Evolutionary conservation across 179 eudicot genomes (phyloP).

Genomic region (Camellia oleifera): DNA sequence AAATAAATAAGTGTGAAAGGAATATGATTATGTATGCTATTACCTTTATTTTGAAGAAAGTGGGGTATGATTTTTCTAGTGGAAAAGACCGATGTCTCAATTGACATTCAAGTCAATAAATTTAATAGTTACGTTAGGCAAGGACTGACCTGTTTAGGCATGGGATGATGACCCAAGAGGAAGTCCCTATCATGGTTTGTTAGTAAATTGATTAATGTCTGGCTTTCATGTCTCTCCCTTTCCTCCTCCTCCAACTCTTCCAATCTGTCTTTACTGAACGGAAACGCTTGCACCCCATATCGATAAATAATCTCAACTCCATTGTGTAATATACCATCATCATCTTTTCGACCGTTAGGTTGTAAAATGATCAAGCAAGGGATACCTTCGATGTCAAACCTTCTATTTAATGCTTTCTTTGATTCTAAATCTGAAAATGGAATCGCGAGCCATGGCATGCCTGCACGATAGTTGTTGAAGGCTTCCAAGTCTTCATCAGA

Average conservation of each 20-base stretch:
- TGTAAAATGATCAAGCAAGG: slow-evolving; percentile 59
- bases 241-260: slow-evolving; percentile 46
- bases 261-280: slow-evolving; percentile 49
- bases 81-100: background rate
- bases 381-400: slow-evolving; percentile 56
- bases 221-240: slow-evolving; percentile 47
- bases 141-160: slow-evolving; percentile 36
- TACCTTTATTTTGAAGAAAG: too few relatives aligned
- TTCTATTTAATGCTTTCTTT: slow-evolving; percentile 39
- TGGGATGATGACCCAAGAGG: slow-evolving; percentile 43
- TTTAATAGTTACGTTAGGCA: background rate
- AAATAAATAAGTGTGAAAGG: too few relatives aligned
- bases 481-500: slow-evolving; percentile 62
- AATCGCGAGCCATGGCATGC: slow-evolving; percentile 76
- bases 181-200: slow-evolving; percentile 42
- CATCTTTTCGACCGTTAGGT: slow-evolving; percentile 25
- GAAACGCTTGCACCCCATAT: slow-evolving; percentile 53
- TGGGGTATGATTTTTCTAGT: too few relatives aligned
- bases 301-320: slow-evolving; percentile 60
- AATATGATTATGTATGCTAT: too few relatives aligned
- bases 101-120: background rate
- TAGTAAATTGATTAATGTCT: slow-evolving; percentile 46
- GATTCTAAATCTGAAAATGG: slow-evolving; percentile 62
- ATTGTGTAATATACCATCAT: slow-evolving; percentile 21
- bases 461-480: slow-evolving; percentile 39